Evolutionary conservation across 441 rosid species (phyloP).

Genomic region (Corymbia calophylla): DNA sequence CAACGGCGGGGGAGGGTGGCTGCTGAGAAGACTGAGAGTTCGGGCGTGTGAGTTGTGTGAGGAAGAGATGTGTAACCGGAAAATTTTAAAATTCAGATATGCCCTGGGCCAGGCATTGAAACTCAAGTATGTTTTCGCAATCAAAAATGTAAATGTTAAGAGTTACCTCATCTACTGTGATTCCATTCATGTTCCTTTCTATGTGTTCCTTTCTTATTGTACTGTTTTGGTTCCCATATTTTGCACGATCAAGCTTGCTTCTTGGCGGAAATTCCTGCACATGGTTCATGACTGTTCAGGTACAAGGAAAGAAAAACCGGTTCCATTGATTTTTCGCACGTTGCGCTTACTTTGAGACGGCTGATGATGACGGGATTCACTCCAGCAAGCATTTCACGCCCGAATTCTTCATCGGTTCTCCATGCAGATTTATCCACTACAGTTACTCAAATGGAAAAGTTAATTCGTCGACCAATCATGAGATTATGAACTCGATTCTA

Average conservation of each 20-base stretch:
- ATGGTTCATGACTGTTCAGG: background rate
- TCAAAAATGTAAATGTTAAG: background rate
- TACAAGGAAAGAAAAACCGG: background rate
- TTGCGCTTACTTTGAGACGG: conserved; percentile 40
- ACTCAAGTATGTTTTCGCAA: background rate
- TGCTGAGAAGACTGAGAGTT: background rate
- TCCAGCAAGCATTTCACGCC: conserved; percentile 77
- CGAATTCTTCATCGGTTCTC: conserved; percentile 81
- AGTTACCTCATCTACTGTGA: conserved; percentile 43
- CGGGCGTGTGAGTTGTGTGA: background rate
- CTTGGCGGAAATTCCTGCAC: conserved; percentile 62
- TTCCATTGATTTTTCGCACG: background rate
- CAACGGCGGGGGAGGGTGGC: background rate
- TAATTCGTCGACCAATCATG: background rate
- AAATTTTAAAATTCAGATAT: background rate
- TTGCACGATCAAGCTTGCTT: conserved; percentile 43
- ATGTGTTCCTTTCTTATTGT: conserved; percentile 26
- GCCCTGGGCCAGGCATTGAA: background rate
- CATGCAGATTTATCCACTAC: conserved; percentile 59
- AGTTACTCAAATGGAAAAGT: background rate
- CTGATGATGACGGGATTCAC: conserved; percentile 58
- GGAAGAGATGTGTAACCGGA: background rate
- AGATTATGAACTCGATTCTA: background rate
- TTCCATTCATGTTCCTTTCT: conserved; percentile 35
- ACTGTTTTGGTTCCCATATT: conserved; percentile 43